These are phyloP conservation scores for Claviceps lovelessii DNA, from an alignment of 2,329 filamentous ascomycete species.

Conservation along the genomic window DNA sequence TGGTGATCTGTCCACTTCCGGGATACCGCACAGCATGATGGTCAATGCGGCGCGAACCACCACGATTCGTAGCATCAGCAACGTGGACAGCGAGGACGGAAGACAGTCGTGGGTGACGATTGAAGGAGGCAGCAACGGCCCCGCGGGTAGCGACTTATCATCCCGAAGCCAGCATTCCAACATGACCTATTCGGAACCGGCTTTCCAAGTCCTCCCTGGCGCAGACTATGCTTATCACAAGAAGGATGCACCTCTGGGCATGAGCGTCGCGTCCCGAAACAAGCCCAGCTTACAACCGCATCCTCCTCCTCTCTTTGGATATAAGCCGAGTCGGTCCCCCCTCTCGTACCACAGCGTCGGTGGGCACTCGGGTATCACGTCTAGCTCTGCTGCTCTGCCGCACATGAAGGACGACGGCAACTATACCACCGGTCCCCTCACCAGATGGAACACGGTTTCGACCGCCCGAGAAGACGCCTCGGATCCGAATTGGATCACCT, in stretches of 20 bases:
- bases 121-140: conserved; percentile 13
- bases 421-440: neutral
- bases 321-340: conserved; percentile 6
- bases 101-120: conserved; percentile 23
- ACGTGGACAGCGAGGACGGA: conserved; percentile 12
- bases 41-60: conserved; percentile 12
- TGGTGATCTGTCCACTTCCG: conserved; percentile 10
- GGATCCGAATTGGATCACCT: conserved; percentile 10
- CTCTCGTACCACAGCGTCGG: conserved; percentile 11
- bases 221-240: conserved; percentile 14
- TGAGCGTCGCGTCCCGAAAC: conserved; percentile 16
- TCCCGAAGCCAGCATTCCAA: conserved; percentile 13
- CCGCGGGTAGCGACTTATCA: conserved; percentile 14
- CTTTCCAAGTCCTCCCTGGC: conserved; percentile 18
- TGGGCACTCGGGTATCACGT: conserved; percentile 17
- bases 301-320: neutral
- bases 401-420: conserved; percentile 1
- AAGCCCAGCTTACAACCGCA: conserved; percentile 12
- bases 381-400: conserved; percentile 21
- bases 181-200: conserved; percentile 16
- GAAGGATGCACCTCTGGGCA: conserved; percentile 11
- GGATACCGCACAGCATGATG: conserved; percentile 13
- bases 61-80: conserved; percentile 10
- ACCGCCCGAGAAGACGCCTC: conserved; percentile 2
- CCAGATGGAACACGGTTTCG: conserved; percentile 5